Conservation (phyloP, 495 filamentous ascomycete genomes). For the Daldinia grandis region DNA sequence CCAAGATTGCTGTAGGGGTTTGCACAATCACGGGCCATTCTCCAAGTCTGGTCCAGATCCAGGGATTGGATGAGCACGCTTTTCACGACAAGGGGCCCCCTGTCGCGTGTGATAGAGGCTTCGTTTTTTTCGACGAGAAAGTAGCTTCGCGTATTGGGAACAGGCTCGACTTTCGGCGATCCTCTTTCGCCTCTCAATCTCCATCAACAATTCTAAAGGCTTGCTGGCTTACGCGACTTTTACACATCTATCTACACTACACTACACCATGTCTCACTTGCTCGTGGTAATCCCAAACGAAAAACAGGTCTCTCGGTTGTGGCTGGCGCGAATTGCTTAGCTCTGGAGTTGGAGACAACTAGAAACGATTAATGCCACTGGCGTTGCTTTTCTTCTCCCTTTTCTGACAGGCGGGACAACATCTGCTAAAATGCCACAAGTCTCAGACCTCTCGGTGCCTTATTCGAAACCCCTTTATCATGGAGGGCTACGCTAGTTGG, state of each 20-base stretch:
- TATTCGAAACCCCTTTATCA: constrained; percentile 34
- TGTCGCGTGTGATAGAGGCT: constrained; percentile 29
- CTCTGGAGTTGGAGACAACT: constrained; percentile 21
- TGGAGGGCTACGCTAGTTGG: constrained; percentile 21
- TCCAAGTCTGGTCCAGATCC: constrained; percentile 34
- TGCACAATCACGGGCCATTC: constrained; percentile 36
- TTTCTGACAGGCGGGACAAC: constrained; percentile 14
- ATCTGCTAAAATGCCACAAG: neutral
- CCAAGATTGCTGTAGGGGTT: constrained; percentile 34
- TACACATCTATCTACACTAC: too few species aligned
- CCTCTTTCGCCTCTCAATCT: constrained; percentile 3
- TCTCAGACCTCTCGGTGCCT: constrained; percentile 13
- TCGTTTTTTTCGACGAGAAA: constrained; percentile 17
- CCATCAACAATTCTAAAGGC: neutral
- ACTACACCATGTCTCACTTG: constrained; percentile 26
- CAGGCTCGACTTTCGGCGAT: constrained; percentile 16
- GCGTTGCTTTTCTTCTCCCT: constrained; percentile 18
- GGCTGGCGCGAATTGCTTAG: constrained; percentile 22
- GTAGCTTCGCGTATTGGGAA: constrained; percentile 31
- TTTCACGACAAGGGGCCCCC: constrained; percentile 31
- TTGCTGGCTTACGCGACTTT: neutral
- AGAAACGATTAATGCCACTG: constrained; percentile 12
- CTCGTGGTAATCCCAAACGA: constrained; percentile 31
- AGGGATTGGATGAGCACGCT: constrained; percentile 40
- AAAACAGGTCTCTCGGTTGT: constrained; percentile 30